phyloP scores from a whole-genome alignment of 176 grass and related monocot genomes.

The Echinochloa phyllopogon region DNA sequence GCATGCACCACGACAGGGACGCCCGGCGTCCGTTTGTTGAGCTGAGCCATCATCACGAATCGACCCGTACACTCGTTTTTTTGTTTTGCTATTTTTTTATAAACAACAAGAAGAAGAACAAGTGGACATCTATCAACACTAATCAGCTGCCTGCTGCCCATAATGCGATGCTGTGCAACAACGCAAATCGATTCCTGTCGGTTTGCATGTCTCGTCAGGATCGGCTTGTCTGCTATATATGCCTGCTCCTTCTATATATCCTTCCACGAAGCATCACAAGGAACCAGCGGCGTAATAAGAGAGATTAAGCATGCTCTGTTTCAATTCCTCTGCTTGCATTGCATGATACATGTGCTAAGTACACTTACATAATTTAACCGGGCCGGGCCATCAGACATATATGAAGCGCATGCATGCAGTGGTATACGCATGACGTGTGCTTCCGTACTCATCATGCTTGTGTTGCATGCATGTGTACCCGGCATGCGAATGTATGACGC shows the following conservation, averaged over 20 bases:
- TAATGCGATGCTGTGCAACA: neutral
- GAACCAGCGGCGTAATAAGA: neutral
- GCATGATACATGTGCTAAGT: neutral
- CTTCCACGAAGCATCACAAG: neutral
- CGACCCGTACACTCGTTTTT: neutral
- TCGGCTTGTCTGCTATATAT: neutral
- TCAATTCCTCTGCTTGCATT: neutral
- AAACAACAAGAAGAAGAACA: neutral
- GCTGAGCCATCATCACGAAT: conserved; percentile 28
- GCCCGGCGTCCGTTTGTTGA: neutral
- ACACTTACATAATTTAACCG: neutral
- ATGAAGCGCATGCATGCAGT: too few species aligned
- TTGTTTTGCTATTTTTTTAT: neutral
- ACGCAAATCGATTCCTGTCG: conserved; percentile 24
- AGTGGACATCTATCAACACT: too few species aligned
- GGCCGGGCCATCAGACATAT: neutral
- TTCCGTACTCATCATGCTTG: neutral
- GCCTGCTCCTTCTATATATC: neutral
- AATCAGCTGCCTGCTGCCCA: neutral
- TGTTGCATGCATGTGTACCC: neutral
- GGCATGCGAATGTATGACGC: neutral
- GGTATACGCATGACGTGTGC: neutral
- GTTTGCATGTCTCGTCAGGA: conserved; percentile 38
- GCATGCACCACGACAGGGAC: conserved; percentile 35
- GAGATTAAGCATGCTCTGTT: neutral